These are phyloP conservation scores for Globisporangium viniferum DNA, from an alignment of 352 stramenopile genomes.

Conservation along the genomic window DNA sequence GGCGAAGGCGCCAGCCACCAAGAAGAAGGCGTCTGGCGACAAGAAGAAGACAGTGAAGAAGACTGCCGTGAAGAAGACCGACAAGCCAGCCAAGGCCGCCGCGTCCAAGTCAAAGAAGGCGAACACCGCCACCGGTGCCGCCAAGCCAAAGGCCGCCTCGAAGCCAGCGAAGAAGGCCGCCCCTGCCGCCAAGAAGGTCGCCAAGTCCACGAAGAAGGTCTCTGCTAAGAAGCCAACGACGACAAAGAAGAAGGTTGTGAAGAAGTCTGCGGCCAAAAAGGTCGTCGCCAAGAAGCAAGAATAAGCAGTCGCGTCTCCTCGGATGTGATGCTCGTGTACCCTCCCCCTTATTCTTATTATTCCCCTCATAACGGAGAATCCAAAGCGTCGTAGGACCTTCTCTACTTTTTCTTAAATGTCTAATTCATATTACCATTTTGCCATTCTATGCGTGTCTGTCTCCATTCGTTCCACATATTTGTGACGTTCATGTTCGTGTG, in stretches of 20 bases:
- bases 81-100: constrained; percentile 21
- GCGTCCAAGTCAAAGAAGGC: constrained; percentile 35
- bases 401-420: constrained; percentile 7
- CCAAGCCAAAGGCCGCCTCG: constrained; percentile 17
- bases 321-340: constrained; percentile 3
- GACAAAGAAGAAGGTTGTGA: constrained; percentile 35
- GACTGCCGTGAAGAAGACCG: constrained; percentile 42
- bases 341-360: constrained; percentile 63
- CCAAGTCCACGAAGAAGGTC: constrained; percentile 24
- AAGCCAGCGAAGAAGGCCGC: constrained; percentile 31
- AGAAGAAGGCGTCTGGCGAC: constrained; percentile 19
- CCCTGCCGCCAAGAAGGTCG: constrained; percentile 11
- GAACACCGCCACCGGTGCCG: constrained; percentile 18
- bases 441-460: not conserved
- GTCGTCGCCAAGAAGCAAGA: constrained; percentile 19
- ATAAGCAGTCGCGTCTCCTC: constrained; percentile 10
- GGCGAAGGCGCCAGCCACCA: constrained; percentile 13
- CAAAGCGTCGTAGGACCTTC: constrained; percentile 24
- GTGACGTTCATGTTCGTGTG: not conserved
- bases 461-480: not conserved
- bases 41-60: constrained; percentile 70
- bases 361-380: constrained; percentile 25
- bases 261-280: constrained; percentile 30
- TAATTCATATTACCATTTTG: constrained; percentile 11
- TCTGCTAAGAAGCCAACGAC: constrained; percentile 29